These are phyloP conservation scores for Panaeolus papilionaceus DNA, from an alignment of 768 basidiomycete genomes.

Conservation along the genomic window DNA sequence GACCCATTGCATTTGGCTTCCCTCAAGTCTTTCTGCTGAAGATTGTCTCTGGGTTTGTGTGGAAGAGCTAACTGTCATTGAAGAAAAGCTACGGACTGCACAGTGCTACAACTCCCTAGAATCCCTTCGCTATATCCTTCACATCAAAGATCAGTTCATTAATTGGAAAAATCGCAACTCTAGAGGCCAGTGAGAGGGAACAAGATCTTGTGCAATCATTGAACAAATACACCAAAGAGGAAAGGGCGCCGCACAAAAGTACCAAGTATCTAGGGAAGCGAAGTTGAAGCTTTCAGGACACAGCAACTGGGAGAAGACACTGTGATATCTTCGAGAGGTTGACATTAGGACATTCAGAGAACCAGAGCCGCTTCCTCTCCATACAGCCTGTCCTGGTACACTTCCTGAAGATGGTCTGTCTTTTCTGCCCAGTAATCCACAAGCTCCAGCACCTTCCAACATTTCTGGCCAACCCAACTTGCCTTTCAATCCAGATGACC, in stretches of 20 bases:
- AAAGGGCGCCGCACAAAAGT: background rate
- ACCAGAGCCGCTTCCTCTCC: background rate
- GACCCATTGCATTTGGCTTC: background rate
- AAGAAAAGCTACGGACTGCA: slow-evolving; percentile 17
- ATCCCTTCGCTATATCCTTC: background rate
- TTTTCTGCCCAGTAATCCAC: no score
- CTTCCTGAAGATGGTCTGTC: background rate
- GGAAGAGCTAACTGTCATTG: slow-evolving; percentile 23
- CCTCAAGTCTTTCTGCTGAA: background rate
- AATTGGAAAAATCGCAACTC: slow-evolving; percentile 6
- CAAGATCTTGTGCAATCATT: slow-evolving; percentile 3
- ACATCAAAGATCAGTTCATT: slow-evolving; percentile 10
- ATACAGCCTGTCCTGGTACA: no score
- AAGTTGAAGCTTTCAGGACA: slow-evolving; percentile 8
- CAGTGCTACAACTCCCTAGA: slow-evolving; percentile 21
- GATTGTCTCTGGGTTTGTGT: slow-evolving; percentile 9
- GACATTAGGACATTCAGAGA: slow-evolving; percentile 14
- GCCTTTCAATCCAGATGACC: no score
- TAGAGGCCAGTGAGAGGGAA: slow-evolving; percentile 15
- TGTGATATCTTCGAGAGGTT: background rate
- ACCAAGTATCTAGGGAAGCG: background rate
- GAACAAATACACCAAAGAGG: slow-evolving; percentile 9
- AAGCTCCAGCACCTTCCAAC: no score
- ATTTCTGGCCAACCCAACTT: no score
- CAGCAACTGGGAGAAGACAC: background rate